Conservation (phyloP, 2,329 filamentous ascomycete species). For the Ascochyta clinopodiicola region DNA sequence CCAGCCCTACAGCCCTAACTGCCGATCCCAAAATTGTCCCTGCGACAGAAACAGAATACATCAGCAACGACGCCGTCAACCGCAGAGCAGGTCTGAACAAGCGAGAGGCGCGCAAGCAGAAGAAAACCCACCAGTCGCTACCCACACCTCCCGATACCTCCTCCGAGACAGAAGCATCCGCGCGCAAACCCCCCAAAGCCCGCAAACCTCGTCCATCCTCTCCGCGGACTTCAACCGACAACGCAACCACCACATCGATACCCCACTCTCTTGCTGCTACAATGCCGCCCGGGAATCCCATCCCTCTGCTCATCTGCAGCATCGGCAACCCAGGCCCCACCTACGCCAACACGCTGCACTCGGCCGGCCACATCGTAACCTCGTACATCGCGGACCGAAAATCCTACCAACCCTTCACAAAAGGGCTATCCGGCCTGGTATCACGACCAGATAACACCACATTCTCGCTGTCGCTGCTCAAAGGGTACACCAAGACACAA, state of each 20-base stretch:
- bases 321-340: constrained; percentile 77
- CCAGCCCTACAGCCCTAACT: constrained; percentile 26
- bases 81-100: constrained; percentile 17
- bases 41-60: constrained; percentile 17
- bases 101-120: constrained; percentile 29
- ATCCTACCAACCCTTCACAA: constrained; percentile 39
- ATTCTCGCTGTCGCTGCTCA: constrained; percentile 57
- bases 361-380: constrained; percentile 82
- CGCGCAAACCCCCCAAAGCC: constrained; percentile 20
- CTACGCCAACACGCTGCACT: constrained; percentile 82
- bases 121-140: constrained; percentile 25
- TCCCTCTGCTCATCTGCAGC: constrained; percentile 77
- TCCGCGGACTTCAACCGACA: not conserved
- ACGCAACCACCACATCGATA: not conserved
- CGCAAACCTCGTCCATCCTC: not conserved
- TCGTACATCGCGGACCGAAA: constrained; percentile 44
- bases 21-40: constrained; percentile 24
- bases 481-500: constrained; percentile 25
- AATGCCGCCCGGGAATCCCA: constrained; percentile 37
- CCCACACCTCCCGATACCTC: constrained; percentile 31
- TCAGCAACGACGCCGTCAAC: constrained; percentile 16
- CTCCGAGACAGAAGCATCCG: constrained; percentile 19
- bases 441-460: constrained; percentile 34
- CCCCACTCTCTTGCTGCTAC: constrained; percentile 12
- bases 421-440: constrained; percentile 39